Evolutionary conservation across 108 stramenopile species (phyloP), one percentile per base, ranked within the genome.

Genomic region (Parietichytrium sp.): DNA sequence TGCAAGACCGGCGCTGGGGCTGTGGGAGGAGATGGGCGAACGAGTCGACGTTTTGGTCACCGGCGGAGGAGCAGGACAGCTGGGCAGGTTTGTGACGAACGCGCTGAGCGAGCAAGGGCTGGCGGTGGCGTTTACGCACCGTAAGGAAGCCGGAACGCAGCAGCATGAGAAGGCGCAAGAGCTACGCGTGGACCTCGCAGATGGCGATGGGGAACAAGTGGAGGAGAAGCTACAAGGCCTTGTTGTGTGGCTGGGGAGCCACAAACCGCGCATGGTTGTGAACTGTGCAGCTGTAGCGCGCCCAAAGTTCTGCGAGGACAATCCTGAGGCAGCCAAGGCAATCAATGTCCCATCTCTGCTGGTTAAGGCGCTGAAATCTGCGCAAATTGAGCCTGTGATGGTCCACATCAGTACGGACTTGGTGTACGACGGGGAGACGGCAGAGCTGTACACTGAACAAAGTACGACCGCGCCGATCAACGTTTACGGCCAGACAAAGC

Each of bases 241-340:
- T 25, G 33, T 23, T 13, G 38, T n/a, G 29, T 72, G 61, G 10
- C 23, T 72, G 33, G 38, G 20, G 25, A 42, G 45, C 15, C 23
- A 23, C 61, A 72, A 27, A 2, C 61, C 61, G 0, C 38, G 45
- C 25, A 10, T 72, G 23, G 61, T 72, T 42, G 45, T 72, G 38
- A 72, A 72, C 61, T n/a, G 38, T 33, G 61, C 61, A 7, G 61
- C 61, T 12, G 45, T 72, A 16, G 61, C 61, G 38, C 61, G 61
- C 15, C 61, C 61, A 8, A 72, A 72, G 20, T 7, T 38, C 10
- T 72, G 61, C 33, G 61, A 72, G 20, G 61, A 72, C 2, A 42
- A 72, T 8, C 61, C 61, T 6, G 29, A 0, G 61, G 12, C 6
- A 15, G 61, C 61, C 23, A 33, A 42, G 23, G 61, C 61, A n/a